Percentiles rank a stretch among this genome's conserved stretches.
Conservation (phyloP, 2,329 filamentous ascomycete genomes). For the Endoconidiophora laricicola region DNA sequence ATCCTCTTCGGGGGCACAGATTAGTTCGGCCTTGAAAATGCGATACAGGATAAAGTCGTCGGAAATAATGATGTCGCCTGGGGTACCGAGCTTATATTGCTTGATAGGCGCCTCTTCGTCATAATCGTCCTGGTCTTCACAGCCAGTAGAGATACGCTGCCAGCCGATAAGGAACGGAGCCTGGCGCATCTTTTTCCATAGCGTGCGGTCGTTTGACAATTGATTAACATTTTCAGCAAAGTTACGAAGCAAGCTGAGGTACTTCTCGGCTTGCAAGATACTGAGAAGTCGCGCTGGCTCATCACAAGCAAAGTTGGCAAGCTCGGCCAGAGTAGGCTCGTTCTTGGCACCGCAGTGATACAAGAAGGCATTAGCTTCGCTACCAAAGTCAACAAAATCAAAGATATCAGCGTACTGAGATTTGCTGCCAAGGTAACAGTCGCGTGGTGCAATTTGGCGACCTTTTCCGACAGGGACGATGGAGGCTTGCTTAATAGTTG, state of each 20-base stretch:
- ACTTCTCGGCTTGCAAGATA: conserved; percentile 71
- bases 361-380: conserved; percentile 74
- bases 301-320: conserved; percentile 66
- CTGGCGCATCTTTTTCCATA: conserved; percentile 60
- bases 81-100: conserved; percentile 61
- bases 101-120: conserved; percentile 46
- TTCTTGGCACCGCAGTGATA: conserved; percentile 78
- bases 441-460: conserved; percentile 8
- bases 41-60: conserved; percentile 84
- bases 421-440: conserved; percentile 54
- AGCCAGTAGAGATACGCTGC: conserved; percentile 26
- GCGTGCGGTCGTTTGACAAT: conserved; percentile 60
- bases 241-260: conserved; percentile 64
- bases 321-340: conserved; percentile 74
- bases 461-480: conserved; percentile 50
- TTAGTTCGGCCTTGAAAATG: conserved; percentile 68
- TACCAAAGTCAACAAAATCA: conserved; percentile 89
- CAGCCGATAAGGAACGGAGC: conserved; percentile 71
- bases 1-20: conserved; percentile 85
- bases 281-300: conserved; percentile 72
- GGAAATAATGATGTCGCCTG: conserved; percentile 57
- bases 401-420: conserved; percentile 72
- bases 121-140: conserved; percentile 23
- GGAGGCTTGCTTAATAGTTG: conserved; percentile 42
- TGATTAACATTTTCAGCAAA: conserved; percentile 55